Evolutionary conservation across 2,329 filamentous ascomycete genomes (phyloP).

Genomic region (Lecanicillium sp.): DNA sequence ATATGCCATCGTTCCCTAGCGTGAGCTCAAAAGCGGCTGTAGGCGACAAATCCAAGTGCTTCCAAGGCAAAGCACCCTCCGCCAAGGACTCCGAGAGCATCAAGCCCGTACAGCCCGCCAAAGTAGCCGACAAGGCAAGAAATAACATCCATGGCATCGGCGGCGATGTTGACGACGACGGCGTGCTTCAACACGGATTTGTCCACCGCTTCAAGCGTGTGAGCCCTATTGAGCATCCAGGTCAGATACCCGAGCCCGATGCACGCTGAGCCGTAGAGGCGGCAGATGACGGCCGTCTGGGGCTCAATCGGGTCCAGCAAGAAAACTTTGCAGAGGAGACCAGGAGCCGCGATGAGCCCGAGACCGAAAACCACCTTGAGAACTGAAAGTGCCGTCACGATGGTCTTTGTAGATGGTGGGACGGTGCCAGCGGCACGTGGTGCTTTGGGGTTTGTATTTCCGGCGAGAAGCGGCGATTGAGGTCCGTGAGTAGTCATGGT

Average conservation of each 20-base stretch:
- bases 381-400: not conserved
- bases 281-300: constrained; percentile 1
- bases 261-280: constrained; percentile 1
- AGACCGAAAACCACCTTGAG: not conserved
- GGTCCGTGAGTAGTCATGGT: too few species aligned
- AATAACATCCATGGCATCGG: not conserved
- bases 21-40: not conserved
- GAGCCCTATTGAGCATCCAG: not conserved
- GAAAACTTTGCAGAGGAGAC: not conserved
- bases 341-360: not conserved
- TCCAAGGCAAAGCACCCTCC: not conserved
- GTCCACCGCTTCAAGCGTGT: not conserved
- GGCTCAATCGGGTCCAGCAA: not conserved
- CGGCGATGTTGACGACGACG: not conserved
- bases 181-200: not conserved
- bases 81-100: not conserved
- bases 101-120: not conserved
- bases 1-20: too few species aligned
- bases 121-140: not conserved
- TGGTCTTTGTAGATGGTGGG: too few species aligned
- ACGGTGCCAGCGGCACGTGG: too few species aligned
- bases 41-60: not conserved
- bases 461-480: too few species aligned
- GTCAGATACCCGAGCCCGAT: not conserved
- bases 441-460: too few species aligned